A percentile compares a stretch with the other conserved stretches of the same genome.
These are phyloP conservation scores for Chloromonas sp. DNA, from an alignment of 163 green algal species.

Conservation along the genomic window DNA sequence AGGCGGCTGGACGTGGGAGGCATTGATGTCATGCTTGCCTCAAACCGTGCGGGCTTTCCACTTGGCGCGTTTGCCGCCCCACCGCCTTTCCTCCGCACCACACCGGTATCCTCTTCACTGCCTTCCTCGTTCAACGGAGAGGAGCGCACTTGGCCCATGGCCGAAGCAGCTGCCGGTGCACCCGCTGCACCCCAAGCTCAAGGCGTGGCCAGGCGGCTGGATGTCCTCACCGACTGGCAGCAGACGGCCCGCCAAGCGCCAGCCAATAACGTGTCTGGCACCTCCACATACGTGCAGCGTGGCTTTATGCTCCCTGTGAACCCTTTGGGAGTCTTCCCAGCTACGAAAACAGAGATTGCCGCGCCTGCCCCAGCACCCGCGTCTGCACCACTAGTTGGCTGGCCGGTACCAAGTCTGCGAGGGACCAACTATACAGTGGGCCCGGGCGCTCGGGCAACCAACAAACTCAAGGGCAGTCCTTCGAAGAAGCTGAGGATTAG, in stretches of 20 bases:
- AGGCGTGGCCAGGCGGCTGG: neutral
- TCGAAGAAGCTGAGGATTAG: neutral
- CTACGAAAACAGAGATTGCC: too few relatives aligned
- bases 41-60: neutral
- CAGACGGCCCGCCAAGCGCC: neutral
- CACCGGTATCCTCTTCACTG: neutral
- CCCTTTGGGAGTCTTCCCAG: too few relatives aligned
- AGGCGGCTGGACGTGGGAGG: neutral
- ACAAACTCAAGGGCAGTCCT: neutral
- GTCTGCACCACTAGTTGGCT: neutral
- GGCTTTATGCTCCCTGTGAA: too few relatives aligned
- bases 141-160: neutral
- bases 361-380: neutral
- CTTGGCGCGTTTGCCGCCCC: too few relatives aligned
- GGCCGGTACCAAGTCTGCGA: neutral
- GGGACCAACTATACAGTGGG: neutral
- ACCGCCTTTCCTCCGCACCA: neutral
- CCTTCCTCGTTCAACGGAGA: neutral
- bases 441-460: neutral
- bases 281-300: too few relatives aligned
- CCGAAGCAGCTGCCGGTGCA: neutral
- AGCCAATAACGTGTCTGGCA: neutral
- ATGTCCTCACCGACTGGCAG: neutral
- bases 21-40: neutral
- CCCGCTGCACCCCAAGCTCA: neutral